phyloP scores from a whole-genome alignment of 495 filamentous ascomycete genomes.

The Cudoniella acicularis region DNA sequence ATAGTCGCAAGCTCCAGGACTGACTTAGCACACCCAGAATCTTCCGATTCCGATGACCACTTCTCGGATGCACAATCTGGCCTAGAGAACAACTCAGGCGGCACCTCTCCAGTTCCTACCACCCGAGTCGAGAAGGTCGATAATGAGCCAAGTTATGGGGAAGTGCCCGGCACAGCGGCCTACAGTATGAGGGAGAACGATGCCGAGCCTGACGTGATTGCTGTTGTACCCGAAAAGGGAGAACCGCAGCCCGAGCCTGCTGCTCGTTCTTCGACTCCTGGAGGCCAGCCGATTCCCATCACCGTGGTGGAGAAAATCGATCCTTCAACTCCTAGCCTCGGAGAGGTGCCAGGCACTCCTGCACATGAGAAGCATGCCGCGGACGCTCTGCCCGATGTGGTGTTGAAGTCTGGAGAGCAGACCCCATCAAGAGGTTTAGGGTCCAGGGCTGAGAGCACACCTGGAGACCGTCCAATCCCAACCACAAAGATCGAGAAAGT shows the following conservation, averaged over 20 bases:
- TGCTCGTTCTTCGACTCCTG: constrained; percentile 34
- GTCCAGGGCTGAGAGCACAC: constrained; percentile 23
- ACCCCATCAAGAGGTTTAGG: constrained; percentile 17
- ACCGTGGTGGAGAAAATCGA: constrained; percentile 83
- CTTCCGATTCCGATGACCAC: constrained; percentile 78
- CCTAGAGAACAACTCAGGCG: constrained; percentile 22
- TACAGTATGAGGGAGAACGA: constrained; percentile 73
- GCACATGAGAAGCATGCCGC: constrained; percentile 19
- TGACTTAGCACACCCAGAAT: constrained; percentile 36
- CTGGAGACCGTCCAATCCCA: constrained; percentile 26
- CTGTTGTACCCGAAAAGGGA: constrained; percentile 47
- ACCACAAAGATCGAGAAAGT: constrained; percentile 27
- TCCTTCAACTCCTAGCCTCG: constrained; percentile 40
- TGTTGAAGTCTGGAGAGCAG: constrained; percentile 16
- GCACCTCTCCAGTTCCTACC: constrained; percentile 65
- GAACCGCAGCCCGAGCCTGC: constrained; percentile 28
- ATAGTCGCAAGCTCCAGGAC: background rate
- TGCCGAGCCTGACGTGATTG: constrained; percentile 71
- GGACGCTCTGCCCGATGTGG: constrained; percentile 26
- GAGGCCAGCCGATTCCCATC: constrained; percentile 65
- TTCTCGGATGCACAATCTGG: constrained; percentile 88
- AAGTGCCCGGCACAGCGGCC: constrained; percentile 80
- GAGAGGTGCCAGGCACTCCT: constrained; percentile 20
- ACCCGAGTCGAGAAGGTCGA: constrained; percentile 83
- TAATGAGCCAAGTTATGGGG: constrained; percentile 68